Percentiles rank a stretch among this genome's conserved stretches.
Evolutionary conservation across 1,284 basidiomycete species (phyloP).

Genomic region (Ceratobasidium papillatum): DNA sequence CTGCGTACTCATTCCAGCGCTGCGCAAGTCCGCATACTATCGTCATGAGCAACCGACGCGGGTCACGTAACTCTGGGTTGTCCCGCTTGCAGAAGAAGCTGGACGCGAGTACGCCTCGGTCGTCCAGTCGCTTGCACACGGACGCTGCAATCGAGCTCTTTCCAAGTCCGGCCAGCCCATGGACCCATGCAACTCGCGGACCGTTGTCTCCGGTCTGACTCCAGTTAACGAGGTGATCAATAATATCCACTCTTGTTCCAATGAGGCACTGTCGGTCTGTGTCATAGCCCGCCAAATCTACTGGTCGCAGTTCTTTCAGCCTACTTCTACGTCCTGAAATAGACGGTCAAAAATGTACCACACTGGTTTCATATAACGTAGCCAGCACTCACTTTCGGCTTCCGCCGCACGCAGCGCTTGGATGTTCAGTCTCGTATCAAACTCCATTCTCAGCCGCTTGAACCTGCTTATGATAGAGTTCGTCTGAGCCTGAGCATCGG

Average conservation of each 20-base stretch:
- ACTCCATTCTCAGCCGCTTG: background rate
- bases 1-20: background rate
- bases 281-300: background rate
- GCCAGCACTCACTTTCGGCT: background rate
- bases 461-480: background rate
- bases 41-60: constrained; percentile 14
- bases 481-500: background rate
- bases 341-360: background rate
- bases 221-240: background rate
- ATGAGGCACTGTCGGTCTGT: background rate
- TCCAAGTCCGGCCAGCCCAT: constrained; percentile 47
- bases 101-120: constrained; percentile 46
- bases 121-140: constrained; percentile 41
- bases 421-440: background rate
- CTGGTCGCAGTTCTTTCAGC: background rate
- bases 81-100: constrained; percentile 50
- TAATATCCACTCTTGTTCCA: constrained; percentile 2
- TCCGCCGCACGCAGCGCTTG: background rate
- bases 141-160: constrained; percentile 48
- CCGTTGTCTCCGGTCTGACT: background rate
- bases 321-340: background rate
- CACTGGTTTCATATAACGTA: background rate
- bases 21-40: constrained; percentile 21
- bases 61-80: constrained; percentile 24
- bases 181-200: constrained; percentile 42